Conservation (phyloP, 2,329 filamentous ascomycete genomes). For the Cercospora sp. region DNA sequence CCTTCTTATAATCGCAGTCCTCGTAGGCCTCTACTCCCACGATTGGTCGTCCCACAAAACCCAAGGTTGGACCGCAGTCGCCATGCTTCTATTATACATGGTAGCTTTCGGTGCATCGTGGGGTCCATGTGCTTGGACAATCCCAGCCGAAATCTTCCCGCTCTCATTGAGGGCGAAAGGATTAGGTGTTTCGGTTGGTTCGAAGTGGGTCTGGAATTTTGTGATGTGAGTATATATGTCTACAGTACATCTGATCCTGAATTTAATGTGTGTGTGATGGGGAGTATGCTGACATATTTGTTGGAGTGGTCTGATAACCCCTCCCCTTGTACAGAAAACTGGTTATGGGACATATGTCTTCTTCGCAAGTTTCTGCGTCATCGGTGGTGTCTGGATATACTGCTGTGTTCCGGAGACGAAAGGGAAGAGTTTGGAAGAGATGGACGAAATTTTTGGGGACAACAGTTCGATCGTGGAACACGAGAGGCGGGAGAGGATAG, state of each 20-base stretch:
- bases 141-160: slow-evolving; percentile 63
- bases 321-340: slow-evolving; percentile 49
- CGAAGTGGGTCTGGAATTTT: slow-evolving; percentile 62
- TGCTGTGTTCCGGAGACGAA: slow-evolving; percentile 60
- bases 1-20: slow-evolving; percentile 53
- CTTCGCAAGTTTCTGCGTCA: slow-evolving; percentile 57
- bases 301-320: slow-evolving; percentile 42
- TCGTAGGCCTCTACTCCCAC: slow-evolving; percentile 55
- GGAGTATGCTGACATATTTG: too few species aligned
- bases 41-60: slow-evolving; percentile 47
- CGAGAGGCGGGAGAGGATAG: slow-evolving; percentile 30
- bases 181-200: slow-evolving; percentile 48
- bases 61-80: slow-evolving; percentile 46
- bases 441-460: slow-evolving; percentile 36
- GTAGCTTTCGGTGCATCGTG: slow-evolving; percentile 58
- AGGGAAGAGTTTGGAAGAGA: slow-evolving; percentile 40
- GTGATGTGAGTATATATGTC: slow-evolving; percentile 42
- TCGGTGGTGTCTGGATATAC: slow-evolving; percentile 54
- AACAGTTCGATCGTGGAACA: slow-evolving; percentile 29
- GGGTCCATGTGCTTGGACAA: slow-evolving; percentile 36
- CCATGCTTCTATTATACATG: slow-evolving; percentile 36
- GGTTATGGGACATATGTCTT: slow-evolving; percentile 61
- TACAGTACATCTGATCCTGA: too few species aligned
- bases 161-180: slow-evolving; percentile 63
- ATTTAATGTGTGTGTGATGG: too few species aligned